A percentile compares a stretch with the other conserved stretches of the same genome.
Evolutionary conservation across 2,329 filamentous ascomycete species (phyloP).

Genomic region (Xylaria sp.): DNA sequence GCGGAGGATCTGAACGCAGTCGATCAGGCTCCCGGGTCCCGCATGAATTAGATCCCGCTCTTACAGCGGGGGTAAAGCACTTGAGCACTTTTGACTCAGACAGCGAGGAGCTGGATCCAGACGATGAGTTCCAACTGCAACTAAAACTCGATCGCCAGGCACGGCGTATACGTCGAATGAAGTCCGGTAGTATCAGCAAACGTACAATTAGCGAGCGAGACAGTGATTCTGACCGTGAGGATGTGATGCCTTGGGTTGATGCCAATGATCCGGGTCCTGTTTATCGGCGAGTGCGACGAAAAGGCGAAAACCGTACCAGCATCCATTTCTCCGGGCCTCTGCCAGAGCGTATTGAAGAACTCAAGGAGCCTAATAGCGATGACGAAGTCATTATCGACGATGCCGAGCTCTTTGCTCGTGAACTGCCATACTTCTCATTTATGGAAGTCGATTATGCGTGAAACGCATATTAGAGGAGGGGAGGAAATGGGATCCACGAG

Average conservation of each 20-base stretch:
- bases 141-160: constrained; percentile 42
- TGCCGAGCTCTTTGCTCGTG: constrained; percentile 46
- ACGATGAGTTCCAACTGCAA: constrained; percentile 45
- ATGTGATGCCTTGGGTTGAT: constrained; percentile 48
- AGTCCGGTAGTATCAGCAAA: constrained; percentile 52
- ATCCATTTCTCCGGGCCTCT: constrained; percentile 47
- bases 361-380: constrained; percentile 50
- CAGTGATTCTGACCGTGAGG: constrained; percentile 51
- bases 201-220: constrained; percentile 52
- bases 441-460: constrained; percentile 51
- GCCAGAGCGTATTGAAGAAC: constrained; percentile 50
- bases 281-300: constrained; percentile 48
- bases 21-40: constrained; percentile 43
- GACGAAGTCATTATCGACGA: constrained; percentile 50
- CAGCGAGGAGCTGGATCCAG: constrained; percentile 43
- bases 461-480: constrained; percentile 34
- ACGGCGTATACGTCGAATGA: constrained; percentile 48
- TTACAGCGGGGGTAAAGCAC: constrained; percentile 46
- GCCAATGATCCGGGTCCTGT: constrained; percentile 40
- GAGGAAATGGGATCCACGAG: not conserved
- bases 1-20: constrained; percentile 48
- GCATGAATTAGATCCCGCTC: constrained; percentile 46
- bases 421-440: constrained; percentile 51
- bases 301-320: constrained; percentile 49
- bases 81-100: constrained; percentile 47